Percentiles rank a stretch among this genome's conserved stretches.
Evolutionary conservation across 2,329 filamentous ascomycete genomes (phyloP).

Genomic region (Alternaria consortialis): DNA sequence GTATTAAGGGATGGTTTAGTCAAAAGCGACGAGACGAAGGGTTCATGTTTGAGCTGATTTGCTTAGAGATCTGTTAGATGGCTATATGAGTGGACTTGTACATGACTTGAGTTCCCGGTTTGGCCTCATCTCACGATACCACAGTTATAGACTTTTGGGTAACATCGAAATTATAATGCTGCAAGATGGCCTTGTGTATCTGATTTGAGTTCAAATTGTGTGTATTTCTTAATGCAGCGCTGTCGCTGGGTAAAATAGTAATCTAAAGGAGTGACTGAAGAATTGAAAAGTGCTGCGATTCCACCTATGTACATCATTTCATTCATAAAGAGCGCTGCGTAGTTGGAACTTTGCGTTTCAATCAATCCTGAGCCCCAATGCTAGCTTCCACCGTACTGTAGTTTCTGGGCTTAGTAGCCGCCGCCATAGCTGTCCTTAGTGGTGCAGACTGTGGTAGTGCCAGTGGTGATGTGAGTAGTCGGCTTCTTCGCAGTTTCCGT

Average conservation of each 20-base stretch:
- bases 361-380: not conserved
- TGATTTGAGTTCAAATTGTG: not conserved
- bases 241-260: not conserved
- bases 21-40: not conserved
- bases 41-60: not conserved
- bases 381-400: not conserved
- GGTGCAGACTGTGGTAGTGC: constrained; percentile 31
- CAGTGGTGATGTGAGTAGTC: constrained; percentile 25
- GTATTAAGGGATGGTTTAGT: constrained; percentile 10
- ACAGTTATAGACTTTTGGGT: constrained; percentile 5
- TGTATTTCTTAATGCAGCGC: not conserved
- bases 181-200: not conserved
- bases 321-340: not conserved
- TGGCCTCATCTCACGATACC: constrained; percentile 4
- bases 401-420: constrained; percentile 1
- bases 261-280: constrained; percentile 3
- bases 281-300: not conserved
- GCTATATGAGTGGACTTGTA: not conserved
- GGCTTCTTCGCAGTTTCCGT: constrained; percentile 31
- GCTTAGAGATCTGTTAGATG: not conserved
- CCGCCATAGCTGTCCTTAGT: constrained; percentile 22
- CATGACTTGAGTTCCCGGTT: not conserved
- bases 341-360: not conserved
- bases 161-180: not conserved
- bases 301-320: not conserved